Percentiles rank a stretch among this genome's conserved stretches.
These are phyloP conservation scores for Colletotrichum magnum DNA, from an alignment of 2,329 filamentous ascomycete species.

Conservation along the genomic window DNA sequence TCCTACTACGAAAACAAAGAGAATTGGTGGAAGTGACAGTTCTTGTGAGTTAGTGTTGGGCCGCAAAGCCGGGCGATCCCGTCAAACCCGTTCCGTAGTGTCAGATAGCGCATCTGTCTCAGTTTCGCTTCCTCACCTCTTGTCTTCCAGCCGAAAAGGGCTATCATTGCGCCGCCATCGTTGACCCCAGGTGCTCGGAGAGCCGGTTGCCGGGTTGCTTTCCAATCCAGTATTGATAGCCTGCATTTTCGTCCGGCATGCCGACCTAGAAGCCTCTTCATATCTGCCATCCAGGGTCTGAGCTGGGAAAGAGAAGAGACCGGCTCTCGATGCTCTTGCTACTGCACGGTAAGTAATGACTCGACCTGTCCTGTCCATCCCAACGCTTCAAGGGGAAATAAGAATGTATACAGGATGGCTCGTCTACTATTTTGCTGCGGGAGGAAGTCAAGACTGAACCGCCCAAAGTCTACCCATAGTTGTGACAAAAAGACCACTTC, in stretches of 20 bases:
- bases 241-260: slow-evolving; percentile 3
- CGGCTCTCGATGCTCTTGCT: no score
- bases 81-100: slow-evolving; percentile 12
- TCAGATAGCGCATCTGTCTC: slow-evolving; percentile 20
- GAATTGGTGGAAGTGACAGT: background rate
- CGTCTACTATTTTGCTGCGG: no score
- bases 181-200: background rate
- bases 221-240: background rate
- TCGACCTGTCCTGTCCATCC: no score
- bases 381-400: no score
- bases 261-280: background rate
- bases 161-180: slow-evolving; percentile 12
- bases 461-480: background rate
- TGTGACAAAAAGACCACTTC: background rate
- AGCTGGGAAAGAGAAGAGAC: no score
- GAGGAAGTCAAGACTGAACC: no score
- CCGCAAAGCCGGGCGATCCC: slow-evolving; percentile 21
- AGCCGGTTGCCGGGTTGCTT: slow-evolving; percentile 18
- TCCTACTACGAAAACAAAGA: slow-evolving; percentile 4
- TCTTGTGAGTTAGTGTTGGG: slow-evolving; percentile 10
- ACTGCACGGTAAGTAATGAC: no score
- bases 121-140: background rate
- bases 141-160: background rate
- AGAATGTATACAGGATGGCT: no score
- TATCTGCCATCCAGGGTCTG: no score